A percentile compares a stretch with the other conserved stretches of the same genome.
phyloP scores from a whole-genome alignment of 2,329 filamentous ascomycete genomes.

The Hymenoscyphus linearis region DNA sequence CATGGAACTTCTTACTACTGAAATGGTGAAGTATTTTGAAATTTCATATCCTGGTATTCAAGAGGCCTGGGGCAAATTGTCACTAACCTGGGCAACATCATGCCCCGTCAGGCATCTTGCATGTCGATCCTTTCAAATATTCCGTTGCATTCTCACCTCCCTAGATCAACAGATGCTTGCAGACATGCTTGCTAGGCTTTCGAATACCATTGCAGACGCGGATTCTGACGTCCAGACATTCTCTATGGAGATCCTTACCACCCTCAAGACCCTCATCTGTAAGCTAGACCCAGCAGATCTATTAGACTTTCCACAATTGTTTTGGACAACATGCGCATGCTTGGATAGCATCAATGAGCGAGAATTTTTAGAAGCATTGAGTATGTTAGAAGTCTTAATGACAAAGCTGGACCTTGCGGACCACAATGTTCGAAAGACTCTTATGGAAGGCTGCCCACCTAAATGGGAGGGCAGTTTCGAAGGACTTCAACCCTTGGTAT shows the following conservation, averaged over 20 bases:
- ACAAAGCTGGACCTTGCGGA: constrained; percentile 77
- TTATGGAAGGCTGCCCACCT: constrained; percentile 73
- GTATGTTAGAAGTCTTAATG: constrained; percentile 84
- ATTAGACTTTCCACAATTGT: constrained; percentile 86
- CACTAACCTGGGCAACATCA: constrained; percentile 91
- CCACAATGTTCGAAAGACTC: constrained; percentile 59
- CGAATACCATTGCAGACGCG: constrained; percentile 95
- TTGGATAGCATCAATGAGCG: constrained; percentile 94
- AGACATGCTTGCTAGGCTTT: constrained; percentile 91
- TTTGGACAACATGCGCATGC: constrained; percentile 97
- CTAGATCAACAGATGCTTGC: constrained; percentile 91
- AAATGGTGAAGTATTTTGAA: constrained; percentile 81
- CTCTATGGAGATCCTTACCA: constrained; percentile 95
- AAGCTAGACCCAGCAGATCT: constrained; percentile 77
- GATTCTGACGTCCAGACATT: constrained; percentile 93
- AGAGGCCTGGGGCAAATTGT: constrained; percentile 85
- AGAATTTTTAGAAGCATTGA: constrained; percentile 85
- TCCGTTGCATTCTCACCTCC: constrained; percentile 85
- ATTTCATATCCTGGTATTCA: constrained; percentile 80
- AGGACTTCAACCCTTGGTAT: constrained; percentile 77
- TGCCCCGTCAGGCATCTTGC: constrained; percentile 93
- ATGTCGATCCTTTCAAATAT: constrained; percentile 95
- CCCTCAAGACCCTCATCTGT: constrained; percentile 82
- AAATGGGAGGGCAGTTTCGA: constrained; percentile 89
- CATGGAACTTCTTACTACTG: constrained; percentile 78